phyloP scores from a whole-genome alignment of 345 rosid species.

The Salix viminalis region DNA sequence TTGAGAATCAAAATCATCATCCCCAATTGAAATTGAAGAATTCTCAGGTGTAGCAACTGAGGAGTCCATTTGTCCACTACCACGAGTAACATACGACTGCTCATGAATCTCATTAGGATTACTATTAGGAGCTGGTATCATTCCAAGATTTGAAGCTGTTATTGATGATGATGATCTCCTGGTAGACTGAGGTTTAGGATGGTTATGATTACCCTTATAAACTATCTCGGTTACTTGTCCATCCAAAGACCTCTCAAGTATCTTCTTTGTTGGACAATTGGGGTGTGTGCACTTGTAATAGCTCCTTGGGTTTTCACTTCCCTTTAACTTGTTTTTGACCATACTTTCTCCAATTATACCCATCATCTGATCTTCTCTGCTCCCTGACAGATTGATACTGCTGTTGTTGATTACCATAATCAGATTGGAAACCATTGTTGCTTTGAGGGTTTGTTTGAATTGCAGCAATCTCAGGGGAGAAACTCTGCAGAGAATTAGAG shows the following conservation, averaged over 20 bases:
- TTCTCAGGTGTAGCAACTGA: conserved; percentile 48
- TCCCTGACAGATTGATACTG: conserved; percentile 48
- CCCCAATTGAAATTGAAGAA: conserved; percentile 69
- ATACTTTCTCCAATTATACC: conserved; percentile 95
- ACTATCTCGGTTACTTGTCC: conserved; percentile 92
- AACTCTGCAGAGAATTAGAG: conserved; percentile 24
- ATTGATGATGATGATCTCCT: conserved; percentile 53
- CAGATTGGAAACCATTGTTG: conserved; percentile 31
- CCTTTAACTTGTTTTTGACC: conserved; percentile 96
- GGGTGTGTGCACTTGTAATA: conserved; percentile 89
- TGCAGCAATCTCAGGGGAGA: conserved; percentile 43
- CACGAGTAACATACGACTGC: conserved; percentile 39
- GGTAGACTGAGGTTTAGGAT: conserved; percentile 73
- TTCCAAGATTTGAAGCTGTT: conserved; percentile 28
- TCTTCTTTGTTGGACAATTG: conserved; percentile 79
- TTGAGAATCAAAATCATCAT: conserved; percentile 70
- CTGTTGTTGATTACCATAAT: conserved; percentile 26
- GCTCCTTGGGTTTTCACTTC: conserved; percentile 92
- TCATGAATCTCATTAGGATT: conserved; percentile 41
- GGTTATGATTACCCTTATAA: conserved; percentile 85
- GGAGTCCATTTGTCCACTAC: conserved; percentile 41
- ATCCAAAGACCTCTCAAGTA: conserved; percentile 72
- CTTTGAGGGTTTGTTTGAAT: conserved; percentile 33
- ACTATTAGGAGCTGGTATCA: conserved; percentile 29
- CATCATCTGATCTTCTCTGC: conserved; percentile 68